phyloP scores from a whole-genome alignment of 148 eudicot species.

The Salicornia ramosissima region DNA sequence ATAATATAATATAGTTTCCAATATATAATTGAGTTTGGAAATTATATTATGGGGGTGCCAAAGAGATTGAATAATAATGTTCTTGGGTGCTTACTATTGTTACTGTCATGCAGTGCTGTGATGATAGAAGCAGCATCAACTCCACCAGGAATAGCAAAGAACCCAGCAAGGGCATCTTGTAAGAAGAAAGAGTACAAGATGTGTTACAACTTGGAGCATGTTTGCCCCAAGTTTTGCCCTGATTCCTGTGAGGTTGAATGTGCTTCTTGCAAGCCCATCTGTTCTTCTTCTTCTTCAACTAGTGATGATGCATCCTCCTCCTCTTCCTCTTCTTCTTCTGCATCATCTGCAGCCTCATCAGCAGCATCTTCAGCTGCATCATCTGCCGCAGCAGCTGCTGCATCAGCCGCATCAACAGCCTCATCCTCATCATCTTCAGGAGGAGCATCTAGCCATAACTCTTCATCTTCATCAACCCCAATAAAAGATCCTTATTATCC shows the following conservation, averaged over 20 bases:
- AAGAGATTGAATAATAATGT: constrained; percentile 24
- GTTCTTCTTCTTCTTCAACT: constrained; percentile 17
- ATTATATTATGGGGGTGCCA: constrained; percentile 35
- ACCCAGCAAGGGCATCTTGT: constrained; percentile 40
- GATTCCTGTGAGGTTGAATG: constrained; percentile 46
- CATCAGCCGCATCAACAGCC: background rate
- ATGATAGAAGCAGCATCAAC: constrained; percentile 25
- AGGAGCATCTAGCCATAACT: background rate
- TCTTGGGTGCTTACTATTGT: constrained; percentile 28
- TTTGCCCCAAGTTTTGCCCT: constrained; percentile 58
- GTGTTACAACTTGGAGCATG: constrained; percentile 51
- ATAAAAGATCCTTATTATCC: background rate
- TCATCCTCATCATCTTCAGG: background rate
- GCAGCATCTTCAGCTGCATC: background rate
- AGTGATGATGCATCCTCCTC: background rate
- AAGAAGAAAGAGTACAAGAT: constrained; percentile 37
- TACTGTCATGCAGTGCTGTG: constrained; percentile 17
- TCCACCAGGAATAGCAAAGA: constrained; percentile 46
- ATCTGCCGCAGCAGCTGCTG: background rate
- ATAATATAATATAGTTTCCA: background rate
- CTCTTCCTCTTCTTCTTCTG: background rate
- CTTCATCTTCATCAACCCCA: constrained; percentile 8
- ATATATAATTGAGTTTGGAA: background rate
- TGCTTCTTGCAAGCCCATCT: constrained; percentile 53
- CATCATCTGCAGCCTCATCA: background rate